Percentiles rank a stretch among this genome's conserved stretches.
Conservation (phyloP, 305 asterid species). For the Rubia balearica region DNA sequence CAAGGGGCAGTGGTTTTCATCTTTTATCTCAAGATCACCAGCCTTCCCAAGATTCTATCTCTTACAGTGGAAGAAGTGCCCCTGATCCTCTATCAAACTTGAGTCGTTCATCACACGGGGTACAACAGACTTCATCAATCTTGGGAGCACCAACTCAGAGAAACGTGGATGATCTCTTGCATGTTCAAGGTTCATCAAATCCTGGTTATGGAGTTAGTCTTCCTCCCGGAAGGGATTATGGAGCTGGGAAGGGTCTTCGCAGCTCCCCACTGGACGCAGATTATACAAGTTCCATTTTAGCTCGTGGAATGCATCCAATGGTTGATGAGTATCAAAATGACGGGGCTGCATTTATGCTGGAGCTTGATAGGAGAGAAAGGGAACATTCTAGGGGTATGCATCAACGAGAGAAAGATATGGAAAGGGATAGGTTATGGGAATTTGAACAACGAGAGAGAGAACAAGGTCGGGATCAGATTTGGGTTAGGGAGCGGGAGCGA, state of each 20-base stretch:
- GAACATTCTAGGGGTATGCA: constrained; percentile 52
- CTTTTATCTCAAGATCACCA: constrained; percentile 43
- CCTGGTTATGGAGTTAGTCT: constrained; percentile 99
- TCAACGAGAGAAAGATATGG: constrained; percentile 75
- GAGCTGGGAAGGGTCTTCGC: constrained; percentile 78
- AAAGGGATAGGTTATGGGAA: constrained; percentile 58
- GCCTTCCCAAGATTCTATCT: constrained; percentile 66
- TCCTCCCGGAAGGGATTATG: constrained; percentile 98
- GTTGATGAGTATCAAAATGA: constrained; percentile 69
- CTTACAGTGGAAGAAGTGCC: constrained; percentile 68
- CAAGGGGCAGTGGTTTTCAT: constrained; percentile 42
- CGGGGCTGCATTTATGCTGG: constrained; percentile 53
- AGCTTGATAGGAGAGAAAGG: constrained; percentile 70
- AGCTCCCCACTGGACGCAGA: constrained; percentile 58
- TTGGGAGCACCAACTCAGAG: constrained; percentile 89
- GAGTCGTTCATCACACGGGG: constrained; percentile 59
- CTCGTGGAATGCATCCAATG: constrained; percentile 53
- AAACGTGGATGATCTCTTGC: constrained; percentile 58
- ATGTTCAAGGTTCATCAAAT: constrained; percentile 61
- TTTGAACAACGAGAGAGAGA: constrained; percentile 51
- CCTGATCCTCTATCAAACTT: constrained; percentile 58
- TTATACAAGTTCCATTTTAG: constrained; percentile 47
- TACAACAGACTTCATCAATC: constrained; percentile 69
- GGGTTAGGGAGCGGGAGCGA: constrained; percentile 40
- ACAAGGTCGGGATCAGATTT: constrained; percentile 35